Percentiles rank a stretch among this genome's conserved stretches.
Conservation (phyloP, 1,284 basidiomycete genomes). For the Vanrija sp. region DNA sequence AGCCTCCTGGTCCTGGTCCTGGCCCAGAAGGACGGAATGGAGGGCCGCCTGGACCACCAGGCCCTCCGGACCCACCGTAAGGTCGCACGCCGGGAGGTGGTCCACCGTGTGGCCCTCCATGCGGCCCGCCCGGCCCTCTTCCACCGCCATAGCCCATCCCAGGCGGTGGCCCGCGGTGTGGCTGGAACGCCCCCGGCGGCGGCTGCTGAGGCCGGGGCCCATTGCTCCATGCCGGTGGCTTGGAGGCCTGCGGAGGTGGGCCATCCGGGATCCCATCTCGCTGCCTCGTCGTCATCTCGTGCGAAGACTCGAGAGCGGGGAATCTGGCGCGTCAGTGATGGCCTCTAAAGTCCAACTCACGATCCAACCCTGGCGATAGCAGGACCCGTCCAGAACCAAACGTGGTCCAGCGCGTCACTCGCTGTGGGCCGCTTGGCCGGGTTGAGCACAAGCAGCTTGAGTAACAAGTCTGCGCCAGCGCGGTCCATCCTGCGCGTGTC, state of each 20-base stretch:
- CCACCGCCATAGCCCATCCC: background rate
- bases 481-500: constrained; percentile 33
- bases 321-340: constrained; percentile 1
- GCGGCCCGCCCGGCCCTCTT: no score
- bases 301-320: constrained; percentile 31
- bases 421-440: constrained; percentile 55
- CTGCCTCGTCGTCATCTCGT: constrained; percentile 40
- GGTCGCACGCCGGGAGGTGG: background rate
- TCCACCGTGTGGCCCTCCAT: no score
- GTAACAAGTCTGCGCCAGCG: constrained; percentile 47
- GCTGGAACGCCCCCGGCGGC: background rate
- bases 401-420: constrained; percentile 51
- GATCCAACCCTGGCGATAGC: constrained; percentile 75
- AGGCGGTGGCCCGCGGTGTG: background rate
- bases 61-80: background rate
- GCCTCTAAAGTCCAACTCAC: constrained; percentile 53
- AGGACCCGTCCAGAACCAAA: constrained; percentile 71
- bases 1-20: background rate
- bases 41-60: constrained; percentile 1
- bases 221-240: constrained; percentile 3
- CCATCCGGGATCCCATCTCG: constrained; percentile 3
- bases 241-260: background rate
- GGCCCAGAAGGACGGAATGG: background rate
- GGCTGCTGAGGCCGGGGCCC: background rate
- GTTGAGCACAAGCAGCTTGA: constrained; percentile 53